These are phyloP conservation scores for Aspergillus egyptiacus DNA, from an alignment of 495 filamentous ascomycete species.

Conservation along the genomic window DNA sequence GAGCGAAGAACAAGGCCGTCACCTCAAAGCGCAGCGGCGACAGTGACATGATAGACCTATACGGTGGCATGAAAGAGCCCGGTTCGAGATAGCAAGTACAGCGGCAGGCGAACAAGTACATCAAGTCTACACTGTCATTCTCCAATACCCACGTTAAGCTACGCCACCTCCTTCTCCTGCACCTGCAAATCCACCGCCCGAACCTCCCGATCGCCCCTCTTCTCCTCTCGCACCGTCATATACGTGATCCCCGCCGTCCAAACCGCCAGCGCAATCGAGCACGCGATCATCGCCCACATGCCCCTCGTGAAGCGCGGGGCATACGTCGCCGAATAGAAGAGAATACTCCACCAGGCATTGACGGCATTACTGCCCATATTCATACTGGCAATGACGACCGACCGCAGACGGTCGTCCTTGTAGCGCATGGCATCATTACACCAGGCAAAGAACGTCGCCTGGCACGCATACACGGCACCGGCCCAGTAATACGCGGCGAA, in stretches of 20 bases:
- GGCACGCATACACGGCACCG: slow-evolving; percentile 50
- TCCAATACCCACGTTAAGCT: too few relatives aligned
- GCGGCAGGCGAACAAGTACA: too few relatives aligned
- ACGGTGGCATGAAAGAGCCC: too few relatives aligned
- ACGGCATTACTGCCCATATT: slow-evolving; percentile 52
- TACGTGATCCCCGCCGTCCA: slow-evolving; percentile 34
- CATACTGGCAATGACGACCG: slow-evolving; percentile 49
- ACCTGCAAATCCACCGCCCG: neutral
- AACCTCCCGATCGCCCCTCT: neutral
- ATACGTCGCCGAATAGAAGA: slow-evolving; percentile 55
- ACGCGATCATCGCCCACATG: slow-evolving; percentile 56
- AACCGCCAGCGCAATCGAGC: slow-evolving; percentile 42
- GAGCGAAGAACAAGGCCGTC: too few relatives aligned
- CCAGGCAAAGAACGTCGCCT: slow-evolving; percentile 56
- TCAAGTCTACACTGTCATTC: too few relatives aligned
- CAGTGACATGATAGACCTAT: too few relatives aligned
- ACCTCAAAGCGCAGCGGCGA: too few relatives aligned
- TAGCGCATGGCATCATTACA: slow-evolving; percentile 52
- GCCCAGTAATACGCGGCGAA: slow-evolving; percentile 52
- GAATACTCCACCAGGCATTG: slow-evolving; percentile 57
- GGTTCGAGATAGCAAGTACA: too few relatives aligned
- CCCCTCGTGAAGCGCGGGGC: slow-evolving; percentile 54
- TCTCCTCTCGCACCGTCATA: slow-evolving; percentile 7
- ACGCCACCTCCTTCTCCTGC: slow-evolving; percentile 1
- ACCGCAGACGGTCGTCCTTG: slow-evolving; percentile 39